A percentile compares a stretch with the other conserved stretches of the same genome.
Evolutionary conservation across 305 asterid species (phyloP).

Genomic region (Petunia hybrid): DNA sequence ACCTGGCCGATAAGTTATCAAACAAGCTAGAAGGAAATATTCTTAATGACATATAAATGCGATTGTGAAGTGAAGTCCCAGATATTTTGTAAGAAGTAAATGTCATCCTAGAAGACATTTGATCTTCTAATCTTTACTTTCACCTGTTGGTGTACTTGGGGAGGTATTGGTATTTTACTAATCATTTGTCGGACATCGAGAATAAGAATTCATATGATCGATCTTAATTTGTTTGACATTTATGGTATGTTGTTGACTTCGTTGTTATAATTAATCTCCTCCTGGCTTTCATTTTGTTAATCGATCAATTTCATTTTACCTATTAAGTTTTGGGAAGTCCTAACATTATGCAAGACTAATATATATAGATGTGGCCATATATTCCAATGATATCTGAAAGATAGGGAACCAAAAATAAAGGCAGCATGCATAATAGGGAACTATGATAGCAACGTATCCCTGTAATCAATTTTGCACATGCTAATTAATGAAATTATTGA

Average conservation of each 20-base stretch:
- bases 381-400: not conserved
- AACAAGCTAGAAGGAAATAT: not conserved
- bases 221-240: no score
- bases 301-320: no score
- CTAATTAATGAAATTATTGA: conserved; percentile 9
- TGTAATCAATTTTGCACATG: conserved; percentile 16
- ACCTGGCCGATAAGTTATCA: not conserved
- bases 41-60: not conserved
- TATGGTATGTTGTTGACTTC: not conserved
- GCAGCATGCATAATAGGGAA: not conserved
- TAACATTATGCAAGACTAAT: not conserved
- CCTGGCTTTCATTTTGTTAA: not conserved
- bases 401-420: not conserved
- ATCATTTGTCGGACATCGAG: no score
- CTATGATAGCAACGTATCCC: not conserved
- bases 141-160: not conserved
- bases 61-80: not conserved
- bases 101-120: not conserved
- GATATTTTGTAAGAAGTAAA: not conserved
- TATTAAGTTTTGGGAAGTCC: not conserved
- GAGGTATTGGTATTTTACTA: not conserved
- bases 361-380: not conserved
- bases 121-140: not conserved
- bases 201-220: not conserved
- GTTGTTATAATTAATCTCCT: not conserved